phyloP scores from a whole-genome alignment of 2,329 filamentous ascomycete species.

The Beauveria varroae region DNA sequence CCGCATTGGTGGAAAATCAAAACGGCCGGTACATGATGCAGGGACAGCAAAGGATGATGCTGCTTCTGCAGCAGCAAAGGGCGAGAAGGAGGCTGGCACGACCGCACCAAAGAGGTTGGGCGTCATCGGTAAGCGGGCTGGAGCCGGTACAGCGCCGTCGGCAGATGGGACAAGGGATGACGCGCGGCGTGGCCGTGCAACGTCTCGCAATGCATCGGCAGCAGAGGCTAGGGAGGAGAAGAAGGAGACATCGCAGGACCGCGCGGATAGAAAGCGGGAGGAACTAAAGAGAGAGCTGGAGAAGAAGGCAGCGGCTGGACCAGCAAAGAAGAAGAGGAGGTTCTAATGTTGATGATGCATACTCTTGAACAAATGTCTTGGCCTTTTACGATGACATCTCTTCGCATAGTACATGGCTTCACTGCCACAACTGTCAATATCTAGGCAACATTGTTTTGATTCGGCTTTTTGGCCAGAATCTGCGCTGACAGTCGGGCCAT shows the following conservation, averaged over 20 bases:
- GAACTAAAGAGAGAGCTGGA: conserved; percentile 49
- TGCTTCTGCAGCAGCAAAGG: conserved; percentile 13
- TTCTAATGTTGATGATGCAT: conserved; percentile 30
- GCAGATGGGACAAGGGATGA: conserved; percentile 11
- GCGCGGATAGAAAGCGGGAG: conserved; percentile 42
- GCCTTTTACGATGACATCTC: neutral
- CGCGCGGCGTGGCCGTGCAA: conserved; percentile 17
- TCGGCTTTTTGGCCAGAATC: neutral
- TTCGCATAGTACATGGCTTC: neutral
- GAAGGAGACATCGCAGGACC: conserved; percentile 37
- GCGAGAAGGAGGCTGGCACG: neutral
- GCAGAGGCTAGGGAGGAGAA: conserved; percentile 22
- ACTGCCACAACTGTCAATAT: neutral
- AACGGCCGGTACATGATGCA: conserved; percentile 16
- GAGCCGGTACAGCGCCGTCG: conserved; percentile 1
- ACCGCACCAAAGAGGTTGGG: conserved; percentile 22
- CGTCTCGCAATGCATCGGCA: conserved; percentile 14
- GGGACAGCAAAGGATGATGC: conserved; percentile 8
- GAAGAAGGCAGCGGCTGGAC: conserved; percentile 39
- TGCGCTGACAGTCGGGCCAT: conserved; percentile 1
- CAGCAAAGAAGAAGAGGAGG: conserved; percentile 48
- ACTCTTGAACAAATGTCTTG: neutral
- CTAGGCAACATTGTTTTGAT: neutral
- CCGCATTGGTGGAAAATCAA: conserved; percentile 28
- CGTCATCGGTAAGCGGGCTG: conserved; percentile 26